Evolutionary conservation across 371 early-diverging fungal genomes (phyloP).

Genomic region (Zopfochytrium polystomum): DNA sequence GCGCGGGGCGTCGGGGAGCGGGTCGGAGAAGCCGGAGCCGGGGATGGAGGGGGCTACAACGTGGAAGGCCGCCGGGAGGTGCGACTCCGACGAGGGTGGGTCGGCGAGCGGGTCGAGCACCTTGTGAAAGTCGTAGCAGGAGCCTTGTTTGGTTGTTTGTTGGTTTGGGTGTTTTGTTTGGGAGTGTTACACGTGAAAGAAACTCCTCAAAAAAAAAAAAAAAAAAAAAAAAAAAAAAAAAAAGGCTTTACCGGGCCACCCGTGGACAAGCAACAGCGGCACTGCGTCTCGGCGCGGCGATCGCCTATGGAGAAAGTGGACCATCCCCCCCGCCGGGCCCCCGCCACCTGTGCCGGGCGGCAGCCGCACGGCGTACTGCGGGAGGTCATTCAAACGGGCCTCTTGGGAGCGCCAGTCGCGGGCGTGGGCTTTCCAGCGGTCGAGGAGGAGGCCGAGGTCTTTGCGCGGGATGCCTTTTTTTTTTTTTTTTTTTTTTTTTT

Average conservation of each 20-base stretch:
- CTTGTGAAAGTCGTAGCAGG: constrained; percentile 57
- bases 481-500: too few species aligned
- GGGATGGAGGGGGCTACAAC: constrained; percentile 62
- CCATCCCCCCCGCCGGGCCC: too few species aligned
- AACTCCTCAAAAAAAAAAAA: too few species aligned
- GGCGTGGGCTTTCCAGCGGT: not conserved
- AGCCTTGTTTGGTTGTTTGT: too few species aligned
- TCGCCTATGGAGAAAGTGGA: constrained; percentile 62
- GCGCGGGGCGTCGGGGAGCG: not conserved
- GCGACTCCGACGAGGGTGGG: not conserved
- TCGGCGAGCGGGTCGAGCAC: constrained; percentile 46
- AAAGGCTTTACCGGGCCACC: constrained; percentile 66
- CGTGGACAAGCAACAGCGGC: constrained; percentile 61
- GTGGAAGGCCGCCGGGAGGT: constrained; percentile 48
- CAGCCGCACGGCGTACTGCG: constrained; percentile 15
- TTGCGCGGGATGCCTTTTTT: not conserved
- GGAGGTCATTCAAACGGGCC: not conserved
- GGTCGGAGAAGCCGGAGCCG: constrained; percentile 58
- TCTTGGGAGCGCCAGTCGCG: constrained; percentile 11
- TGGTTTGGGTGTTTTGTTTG: too few species aligned
- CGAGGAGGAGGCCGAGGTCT: not conserved
- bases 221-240: constrained; percentile 29
- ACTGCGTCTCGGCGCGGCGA: constrained; percentile 46
- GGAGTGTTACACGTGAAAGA: not conserved
- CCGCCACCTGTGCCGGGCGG: constrained; percentile 39